Percentiles rank a stretch among this genome's conserved stretches.
phyloP scores from a whole-genome alignment of 2,329 filamentous ascomycete genomes.

The Cladophialophora carrionii region DNA sequence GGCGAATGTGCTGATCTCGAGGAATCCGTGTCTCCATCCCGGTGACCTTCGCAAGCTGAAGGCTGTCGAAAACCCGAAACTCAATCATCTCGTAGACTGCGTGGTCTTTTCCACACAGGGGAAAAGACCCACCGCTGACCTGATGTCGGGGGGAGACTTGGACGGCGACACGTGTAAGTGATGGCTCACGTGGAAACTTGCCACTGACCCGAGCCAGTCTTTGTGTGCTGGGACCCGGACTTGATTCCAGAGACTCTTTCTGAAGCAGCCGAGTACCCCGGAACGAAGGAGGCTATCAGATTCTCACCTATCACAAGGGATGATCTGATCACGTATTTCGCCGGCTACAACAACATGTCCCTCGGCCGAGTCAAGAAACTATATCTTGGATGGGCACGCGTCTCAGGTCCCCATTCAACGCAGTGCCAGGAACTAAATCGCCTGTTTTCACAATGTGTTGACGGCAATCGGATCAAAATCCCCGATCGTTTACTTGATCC shows the following conservation, averaged over 20 bases:
- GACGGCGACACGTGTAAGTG: slow-evolving; percentile 13
- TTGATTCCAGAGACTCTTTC: slow-evolving; percentile 3
- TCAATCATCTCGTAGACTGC: slow-evolving; percentile 12
- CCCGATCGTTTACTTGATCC: slow-evolving; percentile 5
- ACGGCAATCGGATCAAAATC: slow-evolving; percentile 11
- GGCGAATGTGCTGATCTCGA: slow-evolving; percentile 3
- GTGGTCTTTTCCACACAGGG: slow-evolving; percentile 11
- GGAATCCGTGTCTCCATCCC: slow-evolving; percentile 16
- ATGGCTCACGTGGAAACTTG: background rate
- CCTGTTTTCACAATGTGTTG: slow-evolving; percentile 12
- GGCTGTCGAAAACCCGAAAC: slow-evolving; percentile 4
- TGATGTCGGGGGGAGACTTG: slow-evolving; percentile 14
- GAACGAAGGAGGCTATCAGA: slow-evolving; percentile 8
- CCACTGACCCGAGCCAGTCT: slow-evolving; percentile 10
- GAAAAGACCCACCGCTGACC: slow-evolving; percentile 7
- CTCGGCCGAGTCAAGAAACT: slow-evolving; percentile 14
- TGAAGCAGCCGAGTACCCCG: slow-evolving; percentile 13
- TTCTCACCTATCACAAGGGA: slow-evolving; percentile 7
- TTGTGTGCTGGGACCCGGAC: slow-evolving; percentile 7
- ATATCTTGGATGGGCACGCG: slow-evolving; percentile 12
- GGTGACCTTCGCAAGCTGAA: slow-evolving; percentile 14
- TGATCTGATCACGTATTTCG: slow-evolving; percentile 13
- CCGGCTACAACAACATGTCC: slow-evolving; percentile 17
- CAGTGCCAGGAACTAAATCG: slow-evolving; percentile 18
- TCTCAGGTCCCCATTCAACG: slow-evolving; percentile 1